A percentile compares a stretch with the other conserved stretches of the same genome.
phyloP scores from a whole-genome alignment of 768 basidiomycete genomes.

The Lyophyllum atratum region DNA sequence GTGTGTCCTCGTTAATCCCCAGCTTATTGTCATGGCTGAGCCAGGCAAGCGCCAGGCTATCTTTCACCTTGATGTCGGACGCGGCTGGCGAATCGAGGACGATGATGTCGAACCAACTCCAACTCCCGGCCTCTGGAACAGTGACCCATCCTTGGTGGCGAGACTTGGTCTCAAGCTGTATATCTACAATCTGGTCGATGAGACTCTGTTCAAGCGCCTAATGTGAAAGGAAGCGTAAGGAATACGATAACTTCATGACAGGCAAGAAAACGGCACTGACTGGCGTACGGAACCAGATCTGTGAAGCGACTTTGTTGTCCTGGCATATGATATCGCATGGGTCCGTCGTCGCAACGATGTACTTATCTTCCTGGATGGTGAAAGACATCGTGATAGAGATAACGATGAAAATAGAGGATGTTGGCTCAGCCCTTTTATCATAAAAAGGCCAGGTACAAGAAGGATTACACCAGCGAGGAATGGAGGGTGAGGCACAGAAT shows the following conservation, averaged over 20 bases:
- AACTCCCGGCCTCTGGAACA: constrained; percentile 21
- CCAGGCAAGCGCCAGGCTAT: constrained; percentile 29
- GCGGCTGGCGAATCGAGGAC: constrained; percentile 26
- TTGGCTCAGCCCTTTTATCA: background rate
- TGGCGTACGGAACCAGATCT: constrained; percentile 29
- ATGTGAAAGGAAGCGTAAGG: background rate
- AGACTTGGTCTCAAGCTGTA: constrained; percentile 29
- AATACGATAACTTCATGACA: background rate
- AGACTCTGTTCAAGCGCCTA: constrained; percentile 25
- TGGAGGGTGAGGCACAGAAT: background rate
- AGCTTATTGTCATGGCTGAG: constrained; percentile 26
- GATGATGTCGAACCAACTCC: constrained; percentile 36
- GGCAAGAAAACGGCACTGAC: constrained; percentile 11
- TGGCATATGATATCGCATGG: constrained; percentile 12
- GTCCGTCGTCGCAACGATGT: background rate
- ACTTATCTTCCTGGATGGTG: constrained; percentile 18
- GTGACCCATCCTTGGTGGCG: constrained; percentile 22
- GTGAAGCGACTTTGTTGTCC: constrained; percentile 9
- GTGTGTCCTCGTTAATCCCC: constrained; percentile 8
- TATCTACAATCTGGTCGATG: constrained; percentile 22
- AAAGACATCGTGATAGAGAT: constrained; percentile 10
- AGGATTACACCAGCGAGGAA: background rate
- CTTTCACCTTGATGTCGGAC: constrained; percentile 24
- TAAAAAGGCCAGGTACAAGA: background rate
- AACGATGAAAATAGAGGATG: too few species aligned